Conservation (phyloP, 2,329 filamentous ascomycete genomes). For the Alternaria arborescens region DNA sequence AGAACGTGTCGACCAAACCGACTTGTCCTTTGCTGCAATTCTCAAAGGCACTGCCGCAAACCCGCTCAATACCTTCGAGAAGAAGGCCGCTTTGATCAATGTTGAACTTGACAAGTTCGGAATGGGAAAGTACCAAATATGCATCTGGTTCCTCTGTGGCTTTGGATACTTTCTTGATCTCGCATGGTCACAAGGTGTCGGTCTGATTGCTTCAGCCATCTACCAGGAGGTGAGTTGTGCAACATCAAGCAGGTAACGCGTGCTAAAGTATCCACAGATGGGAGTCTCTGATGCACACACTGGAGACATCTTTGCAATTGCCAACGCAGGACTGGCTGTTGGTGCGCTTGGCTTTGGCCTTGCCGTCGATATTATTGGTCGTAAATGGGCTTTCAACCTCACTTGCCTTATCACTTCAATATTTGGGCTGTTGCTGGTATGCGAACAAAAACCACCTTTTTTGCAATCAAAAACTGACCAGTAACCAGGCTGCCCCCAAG, state of each 20-base stretch:
- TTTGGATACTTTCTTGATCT: conserved; percentile 44
- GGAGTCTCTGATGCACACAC: conserved; percentile 29
- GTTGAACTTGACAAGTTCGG: conserved; percentile 43
- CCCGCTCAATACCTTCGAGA: conserved; percentile 39
- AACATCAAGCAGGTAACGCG: background rate
- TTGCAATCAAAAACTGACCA: conserved; percentile 4
- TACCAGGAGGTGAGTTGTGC: conserved; percentile 38
- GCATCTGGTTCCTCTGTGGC: conserved; percentile 45
- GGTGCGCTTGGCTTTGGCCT: conserved; percentile 40
- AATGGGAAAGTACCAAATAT: conserved; percentile 40
- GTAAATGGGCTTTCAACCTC: conserved; percentile 40
- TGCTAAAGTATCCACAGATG: conserved; percentile 8
- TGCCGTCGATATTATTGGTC: conserved; percentile 39
- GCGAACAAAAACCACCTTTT: background rate
- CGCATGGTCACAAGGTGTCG: conserved; percentile 44
- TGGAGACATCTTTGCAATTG: conserved; percentile 38
- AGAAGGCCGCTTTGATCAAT: conserved; percentile 44
- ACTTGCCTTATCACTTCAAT: conserved; percentile 41
- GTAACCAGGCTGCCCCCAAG: conserved; percentile 35
- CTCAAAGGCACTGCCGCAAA: conserved; percentile 38
- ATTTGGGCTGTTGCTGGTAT: conserved; percentile 35
- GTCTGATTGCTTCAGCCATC: conserved; percentile 36
- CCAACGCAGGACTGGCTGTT: conserved; percentile 41
- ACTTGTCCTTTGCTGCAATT: conserved; percentile 37
- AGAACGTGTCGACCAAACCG: conserved; percentile 31